Conservation (phyloP, 192 early-diverging fungal species). For the Podila horticola region DNA sequence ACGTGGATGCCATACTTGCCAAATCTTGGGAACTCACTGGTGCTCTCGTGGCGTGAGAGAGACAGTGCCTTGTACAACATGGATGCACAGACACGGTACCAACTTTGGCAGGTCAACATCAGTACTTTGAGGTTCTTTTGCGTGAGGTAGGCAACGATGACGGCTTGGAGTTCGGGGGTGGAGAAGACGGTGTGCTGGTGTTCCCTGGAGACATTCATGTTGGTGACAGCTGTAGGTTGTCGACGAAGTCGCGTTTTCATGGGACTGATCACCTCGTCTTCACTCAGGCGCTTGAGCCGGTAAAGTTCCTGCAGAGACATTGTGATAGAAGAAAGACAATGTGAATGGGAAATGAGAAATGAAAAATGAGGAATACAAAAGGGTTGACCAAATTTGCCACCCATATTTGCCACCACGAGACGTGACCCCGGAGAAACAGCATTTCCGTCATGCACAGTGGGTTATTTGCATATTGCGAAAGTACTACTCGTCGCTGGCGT, state of each 20-base stretch:
- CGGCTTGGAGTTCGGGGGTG: background rate
- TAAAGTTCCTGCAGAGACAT: background rate
- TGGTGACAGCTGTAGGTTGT: too few species aligned
- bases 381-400: too few species aligned
- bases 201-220: background rate
- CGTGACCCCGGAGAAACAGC: too few species aligned
- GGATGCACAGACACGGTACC: background rate
- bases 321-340: background rate
- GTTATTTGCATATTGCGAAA: too few species aligned
- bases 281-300: background rate
- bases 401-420: too few species aligned
- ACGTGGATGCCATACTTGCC: background rate
- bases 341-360: background rate
- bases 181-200: background rate
- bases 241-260: too few species aligned
- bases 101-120: background rate
- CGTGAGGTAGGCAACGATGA: background rate
- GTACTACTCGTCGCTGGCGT: too few species aligned
- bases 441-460: too few species aligned
- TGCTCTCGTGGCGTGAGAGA: background rate
- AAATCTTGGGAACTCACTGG: background rate
- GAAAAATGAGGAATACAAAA: background rate
- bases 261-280: too few species aligned
- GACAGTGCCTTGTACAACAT: background rate
- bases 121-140: background rate